These are phyloP conservation scores for Raphanus sativus DNA, from an alignment of 345 rosid genomes.

Conservation along the genomic window DNA sequence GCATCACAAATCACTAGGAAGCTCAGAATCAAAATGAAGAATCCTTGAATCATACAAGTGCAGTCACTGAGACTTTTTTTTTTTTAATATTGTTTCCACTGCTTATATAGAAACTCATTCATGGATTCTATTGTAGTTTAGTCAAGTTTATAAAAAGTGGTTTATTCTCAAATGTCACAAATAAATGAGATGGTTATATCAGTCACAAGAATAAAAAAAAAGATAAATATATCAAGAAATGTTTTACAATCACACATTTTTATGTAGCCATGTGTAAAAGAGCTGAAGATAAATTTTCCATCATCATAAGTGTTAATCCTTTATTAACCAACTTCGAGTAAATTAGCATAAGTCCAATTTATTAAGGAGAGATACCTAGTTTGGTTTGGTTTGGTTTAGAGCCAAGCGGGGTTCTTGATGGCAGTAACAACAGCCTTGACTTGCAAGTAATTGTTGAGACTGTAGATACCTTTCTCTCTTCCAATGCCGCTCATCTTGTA, in stretches of 20 bases:
- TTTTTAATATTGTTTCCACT: background rate
- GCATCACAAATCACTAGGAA: conserved; percentile 74
- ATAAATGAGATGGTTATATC: background rate
- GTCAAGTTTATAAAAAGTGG: conserved; percentile 10
- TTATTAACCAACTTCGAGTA: background rate
- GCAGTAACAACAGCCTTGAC: conserved; percentile 88
- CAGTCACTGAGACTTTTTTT: background rate
- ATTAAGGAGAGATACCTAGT: background rate
- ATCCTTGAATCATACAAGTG: conserved; percentile 43
- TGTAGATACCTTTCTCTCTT: conserved; percentile 83
- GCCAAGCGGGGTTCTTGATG: conserved; percentile 85
- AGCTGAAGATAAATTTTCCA: conserved; percentile 3
- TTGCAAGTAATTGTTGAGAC: conserved; percentile 82
- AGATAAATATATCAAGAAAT: background rate
- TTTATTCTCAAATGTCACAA: background rate
- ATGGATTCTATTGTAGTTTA: conserved; percentile 30
- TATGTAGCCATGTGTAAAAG: background rate
- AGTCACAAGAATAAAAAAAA: no score
- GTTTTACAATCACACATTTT: background rate
- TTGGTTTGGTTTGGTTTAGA: conserved; percentile 43
- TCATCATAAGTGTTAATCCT: conserved; percentile 18
- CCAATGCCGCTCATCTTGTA: conserved; percentile 93
- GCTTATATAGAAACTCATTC: conserved; percentile 10
- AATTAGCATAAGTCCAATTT: background rate
- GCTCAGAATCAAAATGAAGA: conserved; percentile 82